These are phyloP conservation scores for Ascochyta rabiei DNA, from an alignment of 2,329 filamentous ascomycete species.

Conservation along the genomic window DNA sequence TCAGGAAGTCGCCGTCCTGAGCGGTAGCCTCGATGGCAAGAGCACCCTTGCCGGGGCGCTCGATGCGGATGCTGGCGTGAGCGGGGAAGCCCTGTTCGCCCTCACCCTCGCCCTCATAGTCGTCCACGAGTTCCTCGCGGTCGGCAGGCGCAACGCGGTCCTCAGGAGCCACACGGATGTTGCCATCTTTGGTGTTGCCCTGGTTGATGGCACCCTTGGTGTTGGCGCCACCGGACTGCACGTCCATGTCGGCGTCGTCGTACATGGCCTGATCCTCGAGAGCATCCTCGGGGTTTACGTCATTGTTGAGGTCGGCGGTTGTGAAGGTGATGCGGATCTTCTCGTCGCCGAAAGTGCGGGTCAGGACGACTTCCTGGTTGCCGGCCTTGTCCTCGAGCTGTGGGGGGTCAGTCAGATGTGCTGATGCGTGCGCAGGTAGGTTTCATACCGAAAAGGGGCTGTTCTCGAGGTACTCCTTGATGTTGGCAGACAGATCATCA, in stretches of 20 bases:
- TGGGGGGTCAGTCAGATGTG: slow-evolving; percentile 10
- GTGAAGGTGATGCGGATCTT: slow-evolving; percentile 87
- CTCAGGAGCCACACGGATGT: slow-evolving; percentile 62
- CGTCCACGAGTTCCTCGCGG: slow-evolving; percentile 63
- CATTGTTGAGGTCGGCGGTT: slow-evolving; percentile 75
- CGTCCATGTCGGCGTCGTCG: slow-evolving; percentile 48
- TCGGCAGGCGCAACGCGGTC: slow-evolving; percentile 64
- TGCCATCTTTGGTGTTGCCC: slow-evolving; percentile 56
- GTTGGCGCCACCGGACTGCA: slow-evolving; percentile 62
- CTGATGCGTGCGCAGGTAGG: background rate
- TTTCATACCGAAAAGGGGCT: slow-evolving; percentile 74
- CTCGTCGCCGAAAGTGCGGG: slow-evolving; percentile 84
- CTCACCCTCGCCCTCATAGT: slow-evolving; percentile 58
- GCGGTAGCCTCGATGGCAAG: slow-evolving; percentile 85
- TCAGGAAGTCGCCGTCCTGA: slow-evolving; percentile 82
- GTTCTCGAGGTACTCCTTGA: slow-evolving; percentile 89
- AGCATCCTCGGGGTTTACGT: slow-evolving; percentile 51
- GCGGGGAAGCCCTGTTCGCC: slow-evolving; percentile 71
- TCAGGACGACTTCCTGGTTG: slow-evolving; percentile 85
- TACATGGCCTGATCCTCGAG: slow-evolving; percentile 59
- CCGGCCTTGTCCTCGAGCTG: slow-evolving; percentile 76
- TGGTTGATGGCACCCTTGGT: slow-evolving; percentile 63
- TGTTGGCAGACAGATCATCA: slow-evolving; percentile 73
- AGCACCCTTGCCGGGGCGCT: slow-evolving; percentile 84
- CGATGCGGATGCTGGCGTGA: slow-evolving; percentile 82